Conservation (phyloP, 495 filamentous ascomycete species). For the Cercophora sp. region DNA sequence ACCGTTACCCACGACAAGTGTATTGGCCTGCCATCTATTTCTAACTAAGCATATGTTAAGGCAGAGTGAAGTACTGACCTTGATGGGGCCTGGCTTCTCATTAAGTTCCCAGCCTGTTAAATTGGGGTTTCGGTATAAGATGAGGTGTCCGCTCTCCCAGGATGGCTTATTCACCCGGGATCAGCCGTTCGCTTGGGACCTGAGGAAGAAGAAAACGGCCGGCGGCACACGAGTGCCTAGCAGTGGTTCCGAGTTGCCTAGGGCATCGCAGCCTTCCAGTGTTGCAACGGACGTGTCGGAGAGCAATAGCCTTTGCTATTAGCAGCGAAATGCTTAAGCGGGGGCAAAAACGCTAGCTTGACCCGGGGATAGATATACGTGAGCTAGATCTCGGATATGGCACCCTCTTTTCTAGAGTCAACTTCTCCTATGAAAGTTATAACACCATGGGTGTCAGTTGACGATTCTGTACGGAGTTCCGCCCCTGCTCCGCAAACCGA, state of each 20-base stretch:
- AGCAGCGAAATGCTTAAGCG: neutral
- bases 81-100: slow-evolving; percentile 1
- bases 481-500: no score
- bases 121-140: slow-evolving; percentile 1
- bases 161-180: neutral
- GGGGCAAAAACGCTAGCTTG: no score
- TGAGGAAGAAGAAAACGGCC: neutral
- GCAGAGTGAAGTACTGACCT: neutral
- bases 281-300: slow-evolving; percentile 1
- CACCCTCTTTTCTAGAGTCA: no score
- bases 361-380: no score
- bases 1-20: neutral
- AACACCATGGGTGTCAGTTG: no score
- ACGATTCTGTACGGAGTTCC: no score
- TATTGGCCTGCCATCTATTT: neutral
- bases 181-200: neutral
- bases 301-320: slow-evolving; percentile 1
- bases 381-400: no score
- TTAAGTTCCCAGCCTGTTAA: neutral
- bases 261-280: slow-evolving; percentile 4
- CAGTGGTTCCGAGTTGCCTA: slow-evolving; percentile 1
- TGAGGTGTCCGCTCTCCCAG: neutral
- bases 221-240: neutral
- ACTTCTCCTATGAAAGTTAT: no score
- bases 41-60: neutral